Evolutionary conservation across 2,329 filamentous ascomycete genomes (phyloP).

Genomic region (Aspergillus japonicus): DNA sequence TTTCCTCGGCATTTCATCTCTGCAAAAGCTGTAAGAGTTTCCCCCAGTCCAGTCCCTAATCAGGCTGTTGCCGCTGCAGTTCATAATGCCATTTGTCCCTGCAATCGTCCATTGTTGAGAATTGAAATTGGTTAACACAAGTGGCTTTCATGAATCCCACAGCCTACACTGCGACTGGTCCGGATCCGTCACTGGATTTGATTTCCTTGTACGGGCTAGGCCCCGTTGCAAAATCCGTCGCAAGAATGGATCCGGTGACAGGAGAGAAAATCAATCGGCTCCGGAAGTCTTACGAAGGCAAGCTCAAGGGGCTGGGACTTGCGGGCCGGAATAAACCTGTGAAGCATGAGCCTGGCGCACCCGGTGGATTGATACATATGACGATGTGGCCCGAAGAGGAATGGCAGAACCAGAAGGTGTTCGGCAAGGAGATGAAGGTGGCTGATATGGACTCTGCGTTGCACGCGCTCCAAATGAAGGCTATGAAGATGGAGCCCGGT

Average conservation of each 20-base stretch:
- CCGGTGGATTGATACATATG: constrained; percentile 42
- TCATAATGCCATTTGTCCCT: constrained; percentile 28
- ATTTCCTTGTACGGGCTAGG: constrained; percentile 59
- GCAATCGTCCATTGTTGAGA: constrained; percentile 20
- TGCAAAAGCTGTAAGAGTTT: constrained; percentile 52
- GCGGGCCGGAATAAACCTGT: constrained; percentile 50
- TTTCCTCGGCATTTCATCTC: constrained; percentile 49
- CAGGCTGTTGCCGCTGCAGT: constrained; percentile 26
- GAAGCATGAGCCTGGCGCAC: constrained; percentile 42
- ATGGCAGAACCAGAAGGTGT: constrained; percentile 51
- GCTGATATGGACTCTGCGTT: constrained; percentile 44
- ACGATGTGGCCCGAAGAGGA: constrained; percentile 52
- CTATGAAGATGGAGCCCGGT: constrained; percentile 51
- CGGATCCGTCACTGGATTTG: constrained; percentile 59
- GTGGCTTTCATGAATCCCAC: constrained; percentile 30
- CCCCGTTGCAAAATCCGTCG: constrained; percentile 57
- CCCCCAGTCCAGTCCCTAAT: constrained; percentile 33
- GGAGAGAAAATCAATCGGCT: constrained; percentile 65
- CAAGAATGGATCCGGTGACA: constrained; percentile 59
- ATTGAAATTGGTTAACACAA: constrained; percentile 45
- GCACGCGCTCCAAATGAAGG: constrained; percentile 41
- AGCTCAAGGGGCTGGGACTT: constrained; percentile 48
- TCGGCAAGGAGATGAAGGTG: constrained; percentile 47
- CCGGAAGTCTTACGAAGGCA: constrained; percentile 55
- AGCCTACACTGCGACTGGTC: constrained; percentile 52